These are phyloP conservation scores for Prunella vulgaris DNA, from an alignment of 257 asterid species.

Conservation along the genomic window DNA sequence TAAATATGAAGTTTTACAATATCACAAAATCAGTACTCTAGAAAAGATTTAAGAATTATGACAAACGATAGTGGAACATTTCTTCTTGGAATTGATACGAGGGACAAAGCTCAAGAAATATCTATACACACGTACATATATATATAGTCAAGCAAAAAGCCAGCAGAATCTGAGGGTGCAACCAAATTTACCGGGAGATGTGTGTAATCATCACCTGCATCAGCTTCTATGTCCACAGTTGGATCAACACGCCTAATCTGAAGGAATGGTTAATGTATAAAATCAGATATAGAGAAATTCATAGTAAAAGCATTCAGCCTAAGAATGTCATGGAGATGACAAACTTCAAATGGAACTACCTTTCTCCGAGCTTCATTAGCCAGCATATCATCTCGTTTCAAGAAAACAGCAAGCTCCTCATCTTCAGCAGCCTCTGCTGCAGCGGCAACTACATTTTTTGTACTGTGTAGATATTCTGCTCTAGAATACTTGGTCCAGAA, in stretches of 20 bases:
- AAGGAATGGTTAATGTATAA: slow-evolving; percentile 19
- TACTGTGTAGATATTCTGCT: slow-evolving; percentile 93
- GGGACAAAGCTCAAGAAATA: slow-evolving; percentile 13
- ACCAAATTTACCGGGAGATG: slow-evolving; percentile 68
- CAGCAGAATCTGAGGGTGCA: slow-evolving; percentile 15
- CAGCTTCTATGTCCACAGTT: slow-evolving; percentile 88
- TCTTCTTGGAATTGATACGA: not conserved
- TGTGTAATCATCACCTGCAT: slow-evolving; percentile 84
- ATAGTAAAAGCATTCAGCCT: too few species aligned
- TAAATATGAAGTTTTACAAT: slow-evolving; percentile 7
- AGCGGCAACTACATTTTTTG: slow-evolving; percentile 86
- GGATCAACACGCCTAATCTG: slow-evolving; percentile 97
- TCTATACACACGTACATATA: not conserved
- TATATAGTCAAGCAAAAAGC: not conserved
- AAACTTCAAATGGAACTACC: slow-evolving; percentile 34
- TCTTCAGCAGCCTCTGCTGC: slow-evolving; percentile 99
- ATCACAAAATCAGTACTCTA: not conserved
- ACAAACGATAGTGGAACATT: not conserved
- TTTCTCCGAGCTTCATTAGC: slow-evolving; percentile 88
- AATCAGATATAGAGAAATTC: not conserved
- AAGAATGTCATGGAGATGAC: too few species aligned
- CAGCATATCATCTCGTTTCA: slow-evolving; percentile 87
- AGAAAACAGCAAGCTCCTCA: slow-evolving; percentile 95
- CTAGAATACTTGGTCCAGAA: slow-evolving; percentile 98
- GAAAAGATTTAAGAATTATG: not conserved